phyloP scores from a whole-genome alignment of 2,329 filamentous ascomycete genomes.

The Neonectria sp. region DNA sequence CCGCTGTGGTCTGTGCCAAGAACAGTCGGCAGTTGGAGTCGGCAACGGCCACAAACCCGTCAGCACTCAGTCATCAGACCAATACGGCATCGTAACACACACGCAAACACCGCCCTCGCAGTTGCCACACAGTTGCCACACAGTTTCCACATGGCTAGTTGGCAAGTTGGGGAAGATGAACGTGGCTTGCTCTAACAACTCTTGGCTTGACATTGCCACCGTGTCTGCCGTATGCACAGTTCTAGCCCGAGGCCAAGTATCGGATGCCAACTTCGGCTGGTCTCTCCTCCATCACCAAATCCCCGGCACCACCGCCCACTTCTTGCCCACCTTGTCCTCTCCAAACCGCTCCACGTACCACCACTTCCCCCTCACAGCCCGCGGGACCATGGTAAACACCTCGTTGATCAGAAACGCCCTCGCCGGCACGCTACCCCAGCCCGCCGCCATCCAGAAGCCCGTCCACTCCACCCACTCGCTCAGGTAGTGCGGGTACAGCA shows the following conservation, averaged over 20 bases:
- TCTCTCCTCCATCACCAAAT: slow-evolving; percentile 55
- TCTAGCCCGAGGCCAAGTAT: slow-evolving; percentile 13
- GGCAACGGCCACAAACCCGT: slow-evolving; percentile 35
- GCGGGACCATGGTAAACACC: slow-evolving; percentile 88
- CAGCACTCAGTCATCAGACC: neutral
- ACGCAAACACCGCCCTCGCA: too few relatives aligned
- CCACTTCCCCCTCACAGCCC: slow-evolving; percentile 82
- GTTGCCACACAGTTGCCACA: too few relatives aligned
- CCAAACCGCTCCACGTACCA: slow-evolving; percentile 96
- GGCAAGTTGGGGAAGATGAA: neutral
- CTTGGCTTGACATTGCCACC: neutral
- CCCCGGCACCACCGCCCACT: slow-evolving; percentile 79
- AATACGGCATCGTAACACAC: too few relatives aligned
- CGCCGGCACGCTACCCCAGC: slow-evolving; percentile 79
- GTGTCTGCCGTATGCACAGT: neutral
- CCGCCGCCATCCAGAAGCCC: slow-evolving; percentile 86
- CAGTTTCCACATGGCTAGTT: neutral
- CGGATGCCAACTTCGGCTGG: slow-evolving; percentile 20
- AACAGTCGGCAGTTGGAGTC: slow-evolving; percentile 45
- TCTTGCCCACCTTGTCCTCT: slow-evolving; percentile 80
- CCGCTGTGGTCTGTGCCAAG: slow-evolving; percentile 41
- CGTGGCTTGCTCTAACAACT: neutral
- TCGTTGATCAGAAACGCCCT: slow-evolving; percentile 89
- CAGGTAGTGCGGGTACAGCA: slow-evolving; percentile 95
- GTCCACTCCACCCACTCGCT: slow-evolving; percentile 97